Evolutionary conservation across 31 red algal species (phyloP), one percentile per base, ranked within the genome.

Genomic region (Asparagopsis taxiformis): DNA sequence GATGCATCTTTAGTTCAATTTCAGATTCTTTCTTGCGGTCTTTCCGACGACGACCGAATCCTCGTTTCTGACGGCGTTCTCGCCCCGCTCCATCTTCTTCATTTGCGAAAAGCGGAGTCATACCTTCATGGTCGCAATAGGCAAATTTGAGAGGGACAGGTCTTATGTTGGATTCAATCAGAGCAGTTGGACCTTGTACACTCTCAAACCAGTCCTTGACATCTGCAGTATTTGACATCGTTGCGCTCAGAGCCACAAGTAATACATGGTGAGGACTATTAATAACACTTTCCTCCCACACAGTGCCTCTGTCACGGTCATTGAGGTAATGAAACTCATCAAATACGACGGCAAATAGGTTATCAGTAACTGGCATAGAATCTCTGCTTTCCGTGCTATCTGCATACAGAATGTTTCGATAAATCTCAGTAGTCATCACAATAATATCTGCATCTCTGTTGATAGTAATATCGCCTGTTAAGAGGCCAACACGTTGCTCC

Each of bases 261-360:
- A 88, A 46, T 13, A 89, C 64, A 22, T 95, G 88, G 37, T 59
- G 30, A 26, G 96, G 91, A 59, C 74, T 92, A 57, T 78, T 68
- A 62, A 99, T 95, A 26, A 99, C 87, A 59, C 83, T 80, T 62
- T 99, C 96, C 67, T 99, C 96, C 96, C 91, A 94, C 1, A 94
- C 88, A 8, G 87, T 95, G 15, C 96, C 96, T 19, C 96, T 72
- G 59, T 93, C 96, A 20, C 37, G 37, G 62, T 95, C 82, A 75
- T 88, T 89, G 64, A 99, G 80, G 59, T 91, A 99, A 68, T 99
- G 96, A 80, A 99, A 99, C 68, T 99, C 96, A 55, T 99, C 96
- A 49, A 99, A 95, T 3, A 92, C 84, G 5, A 99, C 96, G 8
- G 87, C 81, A 51, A 80, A 88, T 1, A 95, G 68, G 38, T 82